A percentile compares a stretch with the other conserved stretches of the same genome.
These are phyloP conservation scores for Linnemannia zychae DNA, from an alignment of 192 early-diverging fungal species.

Conservation along the genomic window DNA sequence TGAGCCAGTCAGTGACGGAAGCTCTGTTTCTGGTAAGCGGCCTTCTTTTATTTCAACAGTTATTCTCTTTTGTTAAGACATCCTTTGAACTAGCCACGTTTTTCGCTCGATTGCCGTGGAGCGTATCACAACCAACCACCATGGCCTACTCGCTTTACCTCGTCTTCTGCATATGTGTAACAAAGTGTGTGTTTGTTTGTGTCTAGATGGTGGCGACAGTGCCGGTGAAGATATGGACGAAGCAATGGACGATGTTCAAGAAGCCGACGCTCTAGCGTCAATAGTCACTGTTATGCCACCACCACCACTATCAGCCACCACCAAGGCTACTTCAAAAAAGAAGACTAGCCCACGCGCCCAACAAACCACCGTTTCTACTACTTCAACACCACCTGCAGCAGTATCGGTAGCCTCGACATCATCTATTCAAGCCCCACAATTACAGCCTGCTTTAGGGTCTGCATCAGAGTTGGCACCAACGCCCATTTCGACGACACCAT, in stretches of 20 bases:
- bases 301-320: not conserved
- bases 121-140: not conserved
- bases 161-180: not conserved
- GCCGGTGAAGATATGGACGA: slow-evolving; percentile 20
- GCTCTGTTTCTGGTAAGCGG: slow-evolving; percentile 30
- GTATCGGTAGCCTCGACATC: not conserved
- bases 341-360: not conserved
- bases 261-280: slow-evolving; percentile 5
- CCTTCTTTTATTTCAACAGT: not conserved
- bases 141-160: not conserved
- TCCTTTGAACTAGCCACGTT: not conserved
- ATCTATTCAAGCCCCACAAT: not conserved
- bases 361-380: not conserved
- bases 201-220: slow-evolving; percentile 3
- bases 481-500: not conserved
- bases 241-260: not conserved
- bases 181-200: not conserved
- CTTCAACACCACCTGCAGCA: not conserved
- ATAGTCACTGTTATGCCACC: not conserved
- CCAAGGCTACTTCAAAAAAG: not conserved
- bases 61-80: not conserved
- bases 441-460: not conserved
- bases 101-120: not conserved
- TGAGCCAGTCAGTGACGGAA: slow-evolving; percentile 33
- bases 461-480: not conserved